Conservation (phyloP, 495 filamentous ascomycete species). For the Aspergillus olivimuriae region DNA sequence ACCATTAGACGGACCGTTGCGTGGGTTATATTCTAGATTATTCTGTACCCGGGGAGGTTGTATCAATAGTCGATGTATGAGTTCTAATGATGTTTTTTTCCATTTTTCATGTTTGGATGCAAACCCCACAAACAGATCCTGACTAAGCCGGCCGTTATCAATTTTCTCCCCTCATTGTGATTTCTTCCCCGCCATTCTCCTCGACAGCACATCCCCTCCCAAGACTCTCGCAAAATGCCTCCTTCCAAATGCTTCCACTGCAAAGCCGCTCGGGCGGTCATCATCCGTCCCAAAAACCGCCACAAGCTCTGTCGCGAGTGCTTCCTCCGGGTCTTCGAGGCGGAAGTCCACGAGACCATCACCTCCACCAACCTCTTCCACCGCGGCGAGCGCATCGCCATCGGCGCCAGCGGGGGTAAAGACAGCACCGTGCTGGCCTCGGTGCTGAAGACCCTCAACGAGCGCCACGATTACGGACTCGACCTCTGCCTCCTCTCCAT, state of each 20-base stretch:
- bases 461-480: conserved; percentile 79
- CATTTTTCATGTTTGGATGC: conserved; percentile 2
- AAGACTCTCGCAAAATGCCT: conserved; percentile 36
- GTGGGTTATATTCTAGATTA: background rate
- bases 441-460: conserved; percentile 90
- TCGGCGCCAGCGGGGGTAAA: conserved; percentile 95
- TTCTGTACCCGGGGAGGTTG: background rate
- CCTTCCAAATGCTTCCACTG: conserved; percentile 66
- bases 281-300: conserved; percentile 89
- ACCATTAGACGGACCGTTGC: too few species aligned
- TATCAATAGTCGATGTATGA: background rate
- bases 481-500: conserved; percentile 83
- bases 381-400: conserved; percentile 81
- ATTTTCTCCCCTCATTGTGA: conserved; percentile 1
- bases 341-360: conserved; percentile 92
- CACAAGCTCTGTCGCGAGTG: conserved; percentile 85
- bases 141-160: conserved; percentile 1
- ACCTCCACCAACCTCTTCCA: conserved; percentile 68
- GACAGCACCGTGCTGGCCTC: conserved; percentile 95
- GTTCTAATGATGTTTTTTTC: background rate
- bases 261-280: conserved; percentile 68
- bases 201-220: background rate
- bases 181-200: background rate
- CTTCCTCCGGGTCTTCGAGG: conserved; percentile 82
- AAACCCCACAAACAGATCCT: conserved; percentile 9